Conservation (phyloP, 768 basidiomycete genomes). For the Sporobolomyces phaffii region DNA sequence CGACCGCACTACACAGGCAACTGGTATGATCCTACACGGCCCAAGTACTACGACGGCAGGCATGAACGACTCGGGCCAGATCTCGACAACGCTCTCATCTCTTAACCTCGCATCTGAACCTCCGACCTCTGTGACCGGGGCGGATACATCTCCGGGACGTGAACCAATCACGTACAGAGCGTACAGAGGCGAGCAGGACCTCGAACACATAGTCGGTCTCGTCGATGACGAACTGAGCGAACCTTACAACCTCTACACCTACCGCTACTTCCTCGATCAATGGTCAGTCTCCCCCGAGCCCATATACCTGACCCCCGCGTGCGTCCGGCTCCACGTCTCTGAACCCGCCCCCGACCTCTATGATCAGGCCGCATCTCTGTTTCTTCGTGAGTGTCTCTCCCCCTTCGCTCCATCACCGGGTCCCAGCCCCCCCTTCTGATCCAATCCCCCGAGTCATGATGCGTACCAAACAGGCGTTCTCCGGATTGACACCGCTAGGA, state of each 20-base stretch:
- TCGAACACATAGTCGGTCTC: conserved; percentile 65
- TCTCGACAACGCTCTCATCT: not conserved
- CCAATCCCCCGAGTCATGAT: not conserved
- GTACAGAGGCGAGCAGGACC: conserved; percentile 69
- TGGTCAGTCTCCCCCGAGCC: conserved; percentile 55
- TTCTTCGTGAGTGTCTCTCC: conserved; percentile 26
- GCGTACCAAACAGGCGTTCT: conserved; percentile 28
- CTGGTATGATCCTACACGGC: too few relatives aligned
- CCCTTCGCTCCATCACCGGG: not conserved
- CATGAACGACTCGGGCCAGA: too few relatives aligned
- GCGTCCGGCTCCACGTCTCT: too few relatives aligned
- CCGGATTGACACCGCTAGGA: conserved; percentile 54
- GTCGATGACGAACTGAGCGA: conserved; percentile 89
- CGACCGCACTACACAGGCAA: too few relatives aligned
- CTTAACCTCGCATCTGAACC: not conserved
- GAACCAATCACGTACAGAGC: conserved; percentile 58
- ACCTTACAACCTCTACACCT: conserved; percentile 93
- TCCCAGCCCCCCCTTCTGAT: not conserved
- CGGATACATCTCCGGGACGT: too few relatives aligned
- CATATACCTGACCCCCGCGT: not conserved
- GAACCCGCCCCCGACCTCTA: too few relatives aligned
- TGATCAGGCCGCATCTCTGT: conserved; percentile 85
- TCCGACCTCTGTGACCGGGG: not conserved
- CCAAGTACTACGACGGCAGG: too few relatives aligned
- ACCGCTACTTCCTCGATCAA: conserved; percentile 90